These are phyloP conservation scores for Cardamine resedifolia DNA, from an alignment of 345 rosid species.

Conservation along the genomic window DNA sequence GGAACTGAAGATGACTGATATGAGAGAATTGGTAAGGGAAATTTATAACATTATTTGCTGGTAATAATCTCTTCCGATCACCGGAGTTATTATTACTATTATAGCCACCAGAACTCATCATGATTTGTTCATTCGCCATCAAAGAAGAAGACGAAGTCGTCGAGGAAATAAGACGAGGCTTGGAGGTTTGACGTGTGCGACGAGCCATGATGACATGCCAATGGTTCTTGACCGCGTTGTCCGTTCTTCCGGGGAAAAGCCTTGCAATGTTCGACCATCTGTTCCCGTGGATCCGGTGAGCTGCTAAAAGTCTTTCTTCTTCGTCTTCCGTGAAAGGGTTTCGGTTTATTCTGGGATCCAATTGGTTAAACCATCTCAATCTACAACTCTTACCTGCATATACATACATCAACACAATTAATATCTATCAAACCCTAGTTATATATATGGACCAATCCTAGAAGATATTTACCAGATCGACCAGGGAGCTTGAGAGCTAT, in stretches of 20 bases:
- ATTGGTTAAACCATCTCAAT: conserved; percentile 94
- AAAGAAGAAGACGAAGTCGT: conserved; percentile 24
- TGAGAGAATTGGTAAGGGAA: conserved; percentile 31
- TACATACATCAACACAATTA: neutral
- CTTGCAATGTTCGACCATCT: conserved; percentile 87
- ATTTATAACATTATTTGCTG: neutral
- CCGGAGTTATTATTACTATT: neutral
- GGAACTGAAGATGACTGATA: conserved; percentile 34
- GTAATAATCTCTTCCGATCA: conserved; percentile 24
- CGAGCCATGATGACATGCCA: conserved; percentile 98
- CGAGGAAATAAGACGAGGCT: conserved; percentile 24
- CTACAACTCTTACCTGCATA: conserved; percentile 85
- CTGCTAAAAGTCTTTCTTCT: conserved; percentile 76
- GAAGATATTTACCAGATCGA: conserved; percentile 53
- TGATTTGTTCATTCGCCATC: conserved; percentile 3
- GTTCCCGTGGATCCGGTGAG: conserved; percentile 86
- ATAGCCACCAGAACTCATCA: conserved; percentile 17
- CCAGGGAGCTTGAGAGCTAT: conserved; percentile 72
- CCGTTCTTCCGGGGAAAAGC: conserved; percentile 87
- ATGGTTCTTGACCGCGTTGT: conserved; percentile 96
- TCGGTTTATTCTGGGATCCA: conserved; percentile 87
- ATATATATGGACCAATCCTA: conserved; percentile 18
- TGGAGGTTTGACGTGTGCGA: conserved; percentile 42
- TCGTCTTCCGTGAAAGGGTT: conserved; percentile 90
- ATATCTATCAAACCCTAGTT: conserved; percentile 22